A percentile compares a stretch with the other conserved stretches of the same genome.
phyloP scores from a whole-genome alignment of 257 asterid genomes.

The Parsonsia alboflavescens region DNA sequence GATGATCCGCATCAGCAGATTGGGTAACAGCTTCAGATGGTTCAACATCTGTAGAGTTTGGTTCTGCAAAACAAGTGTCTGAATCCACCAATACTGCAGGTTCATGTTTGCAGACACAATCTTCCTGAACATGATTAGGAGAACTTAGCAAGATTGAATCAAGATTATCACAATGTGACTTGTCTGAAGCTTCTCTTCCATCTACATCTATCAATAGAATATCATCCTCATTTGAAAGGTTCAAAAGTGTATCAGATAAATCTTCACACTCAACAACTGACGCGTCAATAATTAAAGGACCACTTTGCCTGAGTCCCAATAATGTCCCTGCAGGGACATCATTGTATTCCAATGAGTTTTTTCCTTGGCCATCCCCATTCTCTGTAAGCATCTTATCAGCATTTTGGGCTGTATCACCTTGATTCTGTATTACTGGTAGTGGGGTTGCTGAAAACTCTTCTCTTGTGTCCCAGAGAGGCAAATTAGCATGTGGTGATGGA shows the following conservation, averaged over 20 bases:
- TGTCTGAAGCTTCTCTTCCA: conserved; percentile 37
- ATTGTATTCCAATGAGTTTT: conserved; percentile 27
- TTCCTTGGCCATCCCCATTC: conserved; percentile 35
- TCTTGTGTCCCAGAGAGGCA: conserved; percentile 38
- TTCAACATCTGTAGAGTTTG: conserved; percentile 27
- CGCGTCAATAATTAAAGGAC: conserved; percentile 16
- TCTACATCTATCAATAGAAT: conserved; percentile 49
- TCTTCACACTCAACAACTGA: conserved; percentile 47
- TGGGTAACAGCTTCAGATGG: conserved; percentile 30
- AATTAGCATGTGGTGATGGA: conserved; percentile 36
- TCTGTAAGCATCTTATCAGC: conserved; percentile 29
- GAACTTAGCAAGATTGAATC: conserved; percentile 34
- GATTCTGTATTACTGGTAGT: conserved; percentile 34
- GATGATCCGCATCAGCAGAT: conserved; percentile 25
- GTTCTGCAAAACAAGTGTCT: conserved; percentile 28
- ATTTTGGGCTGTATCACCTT: conserved; percentile 29
- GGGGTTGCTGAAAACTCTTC: conserved; percentile 36
- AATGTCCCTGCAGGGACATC: conserved; percentile 25
- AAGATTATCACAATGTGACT: conserved; percentile 27
- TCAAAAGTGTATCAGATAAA: conserved; percentile 73
- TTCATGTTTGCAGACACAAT: conserved; percentile 32
- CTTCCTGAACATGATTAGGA: conserved; percentile 32
- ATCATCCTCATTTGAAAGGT: conserved; percentile 79
- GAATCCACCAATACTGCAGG: conserved; percentile 23
- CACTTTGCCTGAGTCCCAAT: conserved; percentile 17